phyloP scores from a whole-genome alignment of 2,329 filamentous ascomycete genomes.

The Ascocoryne sarcoides region DNA sequence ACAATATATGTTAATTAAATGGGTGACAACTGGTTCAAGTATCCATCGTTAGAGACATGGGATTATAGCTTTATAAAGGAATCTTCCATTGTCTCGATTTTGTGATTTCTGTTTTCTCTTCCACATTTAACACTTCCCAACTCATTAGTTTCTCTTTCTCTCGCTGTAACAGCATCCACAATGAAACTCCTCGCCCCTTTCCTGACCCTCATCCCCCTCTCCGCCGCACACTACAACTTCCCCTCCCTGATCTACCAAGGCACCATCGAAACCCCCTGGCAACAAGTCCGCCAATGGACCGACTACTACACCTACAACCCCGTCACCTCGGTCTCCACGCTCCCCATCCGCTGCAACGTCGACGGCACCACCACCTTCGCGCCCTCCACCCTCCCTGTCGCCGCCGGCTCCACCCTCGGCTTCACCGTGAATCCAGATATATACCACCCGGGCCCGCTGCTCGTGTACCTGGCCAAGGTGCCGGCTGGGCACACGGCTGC shows the following conservation, averaged over 20 bases:
- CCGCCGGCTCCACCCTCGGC: slow-evolving; percentile 19
- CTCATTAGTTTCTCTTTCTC: not conserved
- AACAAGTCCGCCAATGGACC: slow-evolving; percentile 23
- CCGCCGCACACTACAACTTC: slow-evolving; percentile 22
- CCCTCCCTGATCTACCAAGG: slow-evolving; percentile 13
- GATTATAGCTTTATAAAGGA: not conserved
- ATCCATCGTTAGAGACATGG: not conserved
- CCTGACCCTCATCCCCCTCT: slow-evolving; percentile 14
- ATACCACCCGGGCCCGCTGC: slow-evolving; percentile 23
- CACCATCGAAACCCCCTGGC: slow-evolving; percentile 15
- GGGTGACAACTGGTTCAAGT: not conserved
- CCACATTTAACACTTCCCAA: not conserved
- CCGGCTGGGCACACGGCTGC: slow-evolving; percentile 18
- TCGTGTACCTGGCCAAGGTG: slow-evolving; percentile 23
- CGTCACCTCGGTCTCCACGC: slow-evolving; percentile 27
- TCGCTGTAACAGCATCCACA: not conserved
- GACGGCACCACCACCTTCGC: slow-evolving; percentile 25
- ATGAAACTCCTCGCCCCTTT: slow-evolving; percentile 12
- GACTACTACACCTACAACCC: slow-evolving; percentile 19
- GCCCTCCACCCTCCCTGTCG: slow-evolving; percentile 15
- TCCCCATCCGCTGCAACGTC: slow-evolving; percentile 34
- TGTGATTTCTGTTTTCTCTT: not conserved
- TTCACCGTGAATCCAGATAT: slow-evolving; percentile 21
- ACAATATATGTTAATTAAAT: not conserved
- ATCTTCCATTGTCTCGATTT: not conserved